Evolutionary conservation across 2,329 filamentous ascomycete species (phyloP).

Genomic region (Phaeosphaeria sp.): DNA sequence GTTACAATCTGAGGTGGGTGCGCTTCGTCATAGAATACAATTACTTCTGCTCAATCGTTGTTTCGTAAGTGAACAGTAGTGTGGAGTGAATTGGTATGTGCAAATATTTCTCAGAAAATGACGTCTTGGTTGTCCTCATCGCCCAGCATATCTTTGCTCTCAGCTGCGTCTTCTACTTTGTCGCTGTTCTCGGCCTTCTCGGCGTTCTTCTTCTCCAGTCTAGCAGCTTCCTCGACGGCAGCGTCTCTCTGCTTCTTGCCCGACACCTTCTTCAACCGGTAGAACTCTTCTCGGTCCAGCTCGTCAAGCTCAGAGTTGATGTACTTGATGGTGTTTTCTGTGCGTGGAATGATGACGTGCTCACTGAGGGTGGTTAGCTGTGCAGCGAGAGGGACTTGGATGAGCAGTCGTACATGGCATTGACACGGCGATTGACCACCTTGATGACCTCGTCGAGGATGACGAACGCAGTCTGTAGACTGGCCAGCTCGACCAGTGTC

Average conservation of each 20-base stretch:
- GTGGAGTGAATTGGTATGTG: background rate
- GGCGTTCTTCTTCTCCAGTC: slow-evolving; percentile 51
- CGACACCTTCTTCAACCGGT: slow-evolving; percentile 92
- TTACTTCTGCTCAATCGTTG: background rate
- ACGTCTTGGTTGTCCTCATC: slow-evolving; percentile 83
- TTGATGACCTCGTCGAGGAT: slow-evolving; percentile 99
- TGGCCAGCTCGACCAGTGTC: slow-evolving; percentile 92
- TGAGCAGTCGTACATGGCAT: slow-evolving; percentile 78
- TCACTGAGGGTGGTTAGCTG: slow-evolving; percentile 60
- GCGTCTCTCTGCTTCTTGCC: slow-evolving; percentile 68
- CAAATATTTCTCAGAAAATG: slow-evolving; percentile 68
- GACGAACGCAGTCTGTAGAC: slow-evolving; percentile 96
- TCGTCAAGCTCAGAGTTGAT: slow-evolving; percentile 99
- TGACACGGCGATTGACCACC: slow-evolving; percentile 97
- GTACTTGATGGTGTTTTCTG: slow-evolving; percentile 99
- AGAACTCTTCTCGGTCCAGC: slow-evolving; percentile 97
- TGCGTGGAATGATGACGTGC: slow-evolving; percentile 95
- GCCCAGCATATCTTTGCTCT: slow-evolving; percentile 70
- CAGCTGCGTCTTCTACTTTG: slow-evolving; percentile 44
- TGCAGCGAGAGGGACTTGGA: background rate
- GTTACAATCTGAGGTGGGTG: background rate
- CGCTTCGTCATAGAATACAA: background rate
- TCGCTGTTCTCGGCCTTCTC: slow-evolving; percentile 18
- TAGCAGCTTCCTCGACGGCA: slow-evolving; percentile 46
- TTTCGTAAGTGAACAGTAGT: background rate